Conservation (phyloP, 1,139 yeast genomes). For the Lodderomyces oxycetoniae region DNA sequence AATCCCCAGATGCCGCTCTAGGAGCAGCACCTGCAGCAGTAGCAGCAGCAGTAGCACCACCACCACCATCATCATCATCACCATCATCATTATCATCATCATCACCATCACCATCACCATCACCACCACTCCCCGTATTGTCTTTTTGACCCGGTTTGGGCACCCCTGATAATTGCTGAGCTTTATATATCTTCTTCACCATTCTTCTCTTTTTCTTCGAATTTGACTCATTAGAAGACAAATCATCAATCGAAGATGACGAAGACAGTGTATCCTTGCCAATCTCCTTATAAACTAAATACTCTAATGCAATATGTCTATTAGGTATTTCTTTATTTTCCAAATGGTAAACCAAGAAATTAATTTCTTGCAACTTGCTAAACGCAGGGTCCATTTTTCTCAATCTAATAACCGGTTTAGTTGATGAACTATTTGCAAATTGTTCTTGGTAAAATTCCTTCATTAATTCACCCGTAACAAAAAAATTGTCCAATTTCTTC, state of each 20-base stretch:
- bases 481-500: constrained; percentile 14
- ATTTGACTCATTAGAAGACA: constrained; percentile 4
- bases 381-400: constrained; percentile 19
- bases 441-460: constrained; percentile 18
- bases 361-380: constrained; percentile 17
- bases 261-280: constrained; percentile 9
- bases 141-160: neutral
- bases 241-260: constrained; percentile 2
- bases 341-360: constrained; percentile 16
- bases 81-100: neutral
- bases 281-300: constrained; percentile 14
- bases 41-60: neutral
- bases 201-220: constrained; percentile 4
- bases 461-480: constrained; percentile 18
- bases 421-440: constrained; percentile 13
- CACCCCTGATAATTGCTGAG: constrained; percentile 1
- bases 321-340: constrained; percentile 16
- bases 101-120: neutral
- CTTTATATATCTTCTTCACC: constrained; percentile 2
- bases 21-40: neutral
- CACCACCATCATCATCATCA: neutral
- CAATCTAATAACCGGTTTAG: constrained; percentile 16
- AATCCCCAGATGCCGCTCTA: neutral
- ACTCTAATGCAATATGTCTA: constrained; percentile 16
- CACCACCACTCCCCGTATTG: constrained; percentile 1